Evolutionary conservation across 2,329 filamentous ascomycete species (phyloP).

Genomic region (Ceratocystis diversiconidia): DNA sequence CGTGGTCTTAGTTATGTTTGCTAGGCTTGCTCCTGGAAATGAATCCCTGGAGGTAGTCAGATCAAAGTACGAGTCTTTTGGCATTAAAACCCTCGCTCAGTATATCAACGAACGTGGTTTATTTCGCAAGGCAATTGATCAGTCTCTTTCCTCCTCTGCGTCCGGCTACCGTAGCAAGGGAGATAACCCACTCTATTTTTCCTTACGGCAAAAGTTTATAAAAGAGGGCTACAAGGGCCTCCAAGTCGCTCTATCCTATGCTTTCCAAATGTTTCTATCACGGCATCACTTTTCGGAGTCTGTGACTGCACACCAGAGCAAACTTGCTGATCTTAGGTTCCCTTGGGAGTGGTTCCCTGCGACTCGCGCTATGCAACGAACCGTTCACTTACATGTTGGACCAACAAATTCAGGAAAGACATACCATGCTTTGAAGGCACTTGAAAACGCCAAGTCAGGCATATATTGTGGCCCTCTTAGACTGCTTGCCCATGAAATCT

Average conservation of each 20-base stretch:
- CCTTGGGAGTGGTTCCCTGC: conserved; percentile 86
- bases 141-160: conserved; percentile 33
- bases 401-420: conserved; percentile 98
- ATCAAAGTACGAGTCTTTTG: conserved; percentile 19
- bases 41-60: conserved; percentile 17
- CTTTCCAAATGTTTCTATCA: conserved; percentile 53
- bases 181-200: conserved; percentile 42
- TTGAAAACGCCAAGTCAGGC: conserved; percentile 61
- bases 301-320: conserved; percentile 44
- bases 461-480: conserved; percentile 85
- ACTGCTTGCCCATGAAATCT: conserved; percentile 88
- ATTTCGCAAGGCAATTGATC: conserved; percentile 33
- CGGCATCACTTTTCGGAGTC: conserved; percentile 41
- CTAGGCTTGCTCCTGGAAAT: conserved; percentile 14
- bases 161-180: conserved; percentile 24
- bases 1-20: conserved; percentile 15
- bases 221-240: conserved; percentile 37
- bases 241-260: conserved; percentile 45
- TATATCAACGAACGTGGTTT: conserved; percentile 31
- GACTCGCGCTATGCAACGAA: conserved; percentile 66
- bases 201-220: conserved; percentile 46
- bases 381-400: conserved; percentile 82
- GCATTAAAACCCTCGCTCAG: conserved; percentile 25
- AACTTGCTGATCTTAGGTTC: conserved; percentile 68
- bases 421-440: conserved; percentile 74